A percentile compares a stretch with the other conserved stretches of the same genome.
phyloP scores from a whole-genome alignment of 2,329 filamentous ascomycete genomes.

The Pezizomycotina sp. region DNA sequence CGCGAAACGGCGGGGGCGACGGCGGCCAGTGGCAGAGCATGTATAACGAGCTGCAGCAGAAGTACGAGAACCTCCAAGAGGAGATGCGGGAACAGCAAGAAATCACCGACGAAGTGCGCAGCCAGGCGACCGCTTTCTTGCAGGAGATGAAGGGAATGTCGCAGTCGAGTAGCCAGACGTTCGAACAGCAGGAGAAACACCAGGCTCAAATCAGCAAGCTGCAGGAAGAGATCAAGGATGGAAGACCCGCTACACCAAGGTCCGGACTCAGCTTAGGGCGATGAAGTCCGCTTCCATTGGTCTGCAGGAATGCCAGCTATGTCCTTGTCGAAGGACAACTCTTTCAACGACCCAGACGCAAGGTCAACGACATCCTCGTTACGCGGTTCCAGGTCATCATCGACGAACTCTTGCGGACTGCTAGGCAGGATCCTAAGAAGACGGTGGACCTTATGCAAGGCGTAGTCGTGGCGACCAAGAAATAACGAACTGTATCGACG shows the following conservation, averaged over 20 bases:
- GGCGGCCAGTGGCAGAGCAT: slow-evolving; percentile 46
- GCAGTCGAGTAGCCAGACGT: slow-evolving; percentile 57
- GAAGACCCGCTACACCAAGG: slow-evolving; percentile 73
- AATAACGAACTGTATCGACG: slow-evolving; percentile 67
- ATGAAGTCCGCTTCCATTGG: slow-evolving; percentile 68
- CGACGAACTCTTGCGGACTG: slow-evolving; percentile 69
- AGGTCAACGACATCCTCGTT: slow-evolving; percentile 80
- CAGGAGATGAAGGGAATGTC: slow-evolving; percentile 80
- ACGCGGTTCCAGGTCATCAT: slow-evolving; percentile 91
- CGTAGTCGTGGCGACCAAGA: slow-evolving; percentile 65
- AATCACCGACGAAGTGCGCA: slow-evolving; percentile 68
- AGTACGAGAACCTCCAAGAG: slow-evolving; percentile 50
- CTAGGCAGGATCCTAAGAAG: slow-evolving; percentile 54
- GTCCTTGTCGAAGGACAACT: slow-evolving; percentile 48
- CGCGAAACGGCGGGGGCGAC: slow-evolving; percentile 24
- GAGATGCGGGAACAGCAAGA: slow-evolving; percentile 54
- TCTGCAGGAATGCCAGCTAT: slow-evolving; percentile 31
- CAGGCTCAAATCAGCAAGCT: slow-evolving; percentile 57
- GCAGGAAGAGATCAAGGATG: slow-evolving; percentile 76
- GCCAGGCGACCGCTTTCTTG: slow-evolving; percentile 67
- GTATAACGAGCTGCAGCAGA: slow-evolving; percentile 37
- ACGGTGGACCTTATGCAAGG: slow-evolving; percentile 75
- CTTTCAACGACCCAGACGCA: slow-evolving; percentile 54
- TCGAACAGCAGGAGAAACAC: slow-evolving; percentile 68
- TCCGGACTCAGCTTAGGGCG: slow-evolving; percentile 71